Conservation (phyloP, 2,329 filamentous ascomycete genomes). For the Alternaria brassicicola region DNA sequence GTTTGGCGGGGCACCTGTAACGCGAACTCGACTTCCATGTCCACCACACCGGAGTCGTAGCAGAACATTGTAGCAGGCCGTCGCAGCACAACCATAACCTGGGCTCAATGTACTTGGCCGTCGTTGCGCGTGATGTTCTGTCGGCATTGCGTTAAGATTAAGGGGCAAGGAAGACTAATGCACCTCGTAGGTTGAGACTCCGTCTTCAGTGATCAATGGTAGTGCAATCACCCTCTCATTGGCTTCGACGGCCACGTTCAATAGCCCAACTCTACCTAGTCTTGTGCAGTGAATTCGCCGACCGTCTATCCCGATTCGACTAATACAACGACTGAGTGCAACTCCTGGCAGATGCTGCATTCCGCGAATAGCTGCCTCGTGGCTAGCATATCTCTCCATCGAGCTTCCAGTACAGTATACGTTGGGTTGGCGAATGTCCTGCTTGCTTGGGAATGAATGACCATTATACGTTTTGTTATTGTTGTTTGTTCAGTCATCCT, state of each 20-base stretch:
- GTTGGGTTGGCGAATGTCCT: background rate
- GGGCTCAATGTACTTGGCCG: background rate
- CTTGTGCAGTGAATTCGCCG: background rate
- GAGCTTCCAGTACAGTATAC: background rate
- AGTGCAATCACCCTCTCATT: conserved; percentile 13
- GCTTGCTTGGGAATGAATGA: background rate
- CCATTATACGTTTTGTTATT: background rate
- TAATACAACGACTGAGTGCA: background rate
- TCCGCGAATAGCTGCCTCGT: background rate
- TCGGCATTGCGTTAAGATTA: background rate
- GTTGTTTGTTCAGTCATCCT: too few species aligned
- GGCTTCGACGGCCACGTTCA: conserved; percentile 3
- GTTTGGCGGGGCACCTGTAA: conserved; percentile 9
- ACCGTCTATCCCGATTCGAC: background rate
- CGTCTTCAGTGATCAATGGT: conserved; percentile 1
- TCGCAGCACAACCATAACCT: background rate
- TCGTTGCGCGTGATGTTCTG: background rate
- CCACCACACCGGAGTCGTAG: background rate
- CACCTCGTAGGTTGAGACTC: conserved; percentile 1
- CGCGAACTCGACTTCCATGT: conserved; percentile 6
- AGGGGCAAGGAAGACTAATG: background rate
- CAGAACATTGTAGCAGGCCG: background rate
- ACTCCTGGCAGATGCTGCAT: background rate
- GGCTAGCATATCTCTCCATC: background rate
- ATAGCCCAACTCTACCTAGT: conserved; percentile 11